Percentiles rank a stretch among this genome's conserved stretches.
These are phyloP conservation scores for Yarrowia alimentaria DNA, from an alignment of 805 yeast species.

Conservation along the genomic window DNA sequence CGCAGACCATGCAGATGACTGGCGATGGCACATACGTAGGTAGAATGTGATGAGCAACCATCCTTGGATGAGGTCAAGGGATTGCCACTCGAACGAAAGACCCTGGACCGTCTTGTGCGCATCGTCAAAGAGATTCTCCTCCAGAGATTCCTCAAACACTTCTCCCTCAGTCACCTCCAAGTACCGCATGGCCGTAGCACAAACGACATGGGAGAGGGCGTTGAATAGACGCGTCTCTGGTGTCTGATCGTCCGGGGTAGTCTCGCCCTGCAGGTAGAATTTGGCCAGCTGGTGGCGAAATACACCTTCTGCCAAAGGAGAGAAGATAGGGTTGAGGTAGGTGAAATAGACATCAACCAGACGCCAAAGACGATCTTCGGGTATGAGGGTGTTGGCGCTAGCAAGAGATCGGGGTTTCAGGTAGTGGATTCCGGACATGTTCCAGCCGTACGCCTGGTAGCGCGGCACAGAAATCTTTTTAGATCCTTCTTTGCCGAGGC, in stretches of 20 bases:
- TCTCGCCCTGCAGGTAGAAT: too few relatives aligned
- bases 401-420: conserved; percentile 36
- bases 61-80: conserved; percentile 50
- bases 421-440: conserved; percentile 58
- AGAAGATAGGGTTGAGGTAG: conserved; percentile 53
- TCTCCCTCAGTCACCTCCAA: conserved; percentile 43
- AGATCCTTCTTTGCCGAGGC: conserved; percentile 20
- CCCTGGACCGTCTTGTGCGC: conserved; percentile 43
- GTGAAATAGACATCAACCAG: conserved; percentile 46
- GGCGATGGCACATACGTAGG: conserved; percentile 47
- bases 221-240: conserved; percentile 45
- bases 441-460: conserved; percentile 65
- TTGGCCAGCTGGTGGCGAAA: conserved; percentile 48
- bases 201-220: conserved; percentile 51
- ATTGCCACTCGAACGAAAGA: conserved; percentile 52
- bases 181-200: conserved; percentile 53
- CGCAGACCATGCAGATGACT: conserved; percentile 46
- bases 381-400: conserved; percentile 35
- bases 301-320: conserved; percentile 53
- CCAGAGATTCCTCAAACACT: conserved; percentile 37
- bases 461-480: conserved; percentile 48
- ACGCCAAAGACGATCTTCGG: conserved; percentile 33
- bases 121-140: conserved; percentile 46
- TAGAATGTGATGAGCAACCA: conserved; percentile 50
- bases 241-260: too few relatives aligned